Conservation (phyloP, 345 rosid species). For the Anacardium occidentale region DNA sequence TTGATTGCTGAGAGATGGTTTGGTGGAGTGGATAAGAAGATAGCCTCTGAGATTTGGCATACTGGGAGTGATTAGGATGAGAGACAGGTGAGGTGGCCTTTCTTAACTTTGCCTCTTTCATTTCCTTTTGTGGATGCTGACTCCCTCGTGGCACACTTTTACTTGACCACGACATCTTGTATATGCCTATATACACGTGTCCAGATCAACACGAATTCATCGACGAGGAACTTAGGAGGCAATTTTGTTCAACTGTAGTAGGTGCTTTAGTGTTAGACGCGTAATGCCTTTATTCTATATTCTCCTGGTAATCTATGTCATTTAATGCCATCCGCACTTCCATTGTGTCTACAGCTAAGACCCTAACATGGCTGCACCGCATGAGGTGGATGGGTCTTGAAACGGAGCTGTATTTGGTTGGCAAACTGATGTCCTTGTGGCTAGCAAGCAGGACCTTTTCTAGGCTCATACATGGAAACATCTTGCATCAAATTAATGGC, state of each 20-base stretch:
- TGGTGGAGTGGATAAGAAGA: slow-evolving; percentile 23
- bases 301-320: too few species aligned
- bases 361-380: not conserved
- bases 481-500: too few species aligned
- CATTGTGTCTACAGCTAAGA: not conserved
- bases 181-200: not conserved
- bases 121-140: slow-evolving; percentile 8
- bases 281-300: not conserved
- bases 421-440: not conserved
- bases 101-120: not conserved
- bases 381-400: not conserved
- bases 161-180: slow-evolving; percentile 4
- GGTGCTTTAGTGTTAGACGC: not conserved
- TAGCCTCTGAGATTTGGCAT: slow-evolving; percentile 3
- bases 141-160: not conserved
- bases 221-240: not conserved
- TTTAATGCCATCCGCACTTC: too few species aligned
- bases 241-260: not conserved
- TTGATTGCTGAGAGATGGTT: not conserved
- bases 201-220: not conserved
- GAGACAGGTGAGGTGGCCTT: slow-evolving; percentile 11
- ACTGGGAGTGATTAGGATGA: slow-evolving; percentile 16
- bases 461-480: too few species aligned
- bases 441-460: not conserved
- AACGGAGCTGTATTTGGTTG: slow-evolving; percentile 1